Evolutionary conservation across 768 basidiomycete genomes (phyloP), one percentile per base, ranked within the genome.

Genomic region (Tremella yokohamensis): DNA sequence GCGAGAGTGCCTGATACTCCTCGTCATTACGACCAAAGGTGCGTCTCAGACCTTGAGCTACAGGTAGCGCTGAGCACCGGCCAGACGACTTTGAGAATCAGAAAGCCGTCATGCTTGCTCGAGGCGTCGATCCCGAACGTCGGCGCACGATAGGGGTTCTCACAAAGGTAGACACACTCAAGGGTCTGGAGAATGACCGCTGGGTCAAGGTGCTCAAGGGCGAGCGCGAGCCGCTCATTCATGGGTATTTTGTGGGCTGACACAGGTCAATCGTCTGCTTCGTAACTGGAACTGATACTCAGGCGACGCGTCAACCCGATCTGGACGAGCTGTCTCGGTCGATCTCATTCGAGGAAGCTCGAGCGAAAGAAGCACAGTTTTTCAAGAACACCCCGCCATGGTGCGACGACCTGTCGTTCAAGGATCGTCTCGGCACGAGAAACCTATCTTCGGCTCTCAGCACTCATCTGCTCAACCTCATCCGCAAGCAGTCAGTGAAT

Each of bases 61-160:
- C 8, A 24, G 50, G 50, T 58, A 16, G 45, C 25, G n/a, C 3
- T 11, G 39, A 12, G 49, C 22, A 67, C 54, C 40, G 40, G 12
- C n/a, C 22, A 87, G 87, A 85, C 49, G 87, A 88, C 49, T 81
- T 86, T 25, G 80, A 87, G 59, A 87, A 84, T 55, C 85, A 86
- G 63, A 77, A 76, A 57, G 85, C 86, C 0, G 79, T 83, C 1
- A 76, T 58, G 2, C 73, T 87, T 0, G 87, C 86, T 0, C 78
- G 70, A 47, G 76, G 79, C 3, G 82, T 78, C 0, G 86, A 87
- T 67, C 81, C 81, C 0, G 57, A 76, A 0, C 84, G 85, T 2
- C 72, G 79, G 37, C 79, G 87, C 0, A 88, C 84, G 0, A 86
- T 87, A 56, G 87, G 87, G 83, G 81, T 88, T 1, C 79, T 87